Evolutionary conservation across 192 early-diverging fungal species (phyloP), one percentile per base, ranked within the genome.

Genomic region (Umbelopsis vinacea): DNA sequence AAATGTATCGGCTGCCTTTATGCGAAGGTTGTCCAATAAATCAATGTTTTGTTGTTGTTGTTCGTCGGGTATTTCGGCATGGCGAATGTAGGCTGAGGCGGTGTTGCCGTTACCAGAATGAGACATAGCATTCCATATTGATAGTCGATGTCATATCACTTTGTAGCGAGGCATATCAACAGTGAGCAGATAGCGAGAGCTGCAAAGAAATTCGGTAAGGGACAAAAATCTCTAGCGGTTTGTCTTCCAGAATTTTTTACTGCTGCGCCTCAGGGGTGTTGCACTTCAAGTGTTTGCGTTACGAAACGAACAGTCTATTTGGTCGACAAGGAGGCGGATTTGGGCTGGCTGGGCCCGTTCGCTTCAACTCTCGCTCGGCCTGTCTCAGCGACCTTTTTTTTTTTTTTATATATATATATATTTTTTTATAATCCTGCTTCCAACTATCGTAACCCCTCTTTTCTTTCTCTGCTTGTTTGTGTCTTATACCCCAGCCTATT

Each of bases 201-300:
- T 43, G 40, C 40, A 43, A 29, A 29, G 40, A 7, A 43, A 6
- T 43, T 6, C 11, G 40, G 11, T 43, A 43, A 43, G 40, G 40
- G 40, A 43, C 11, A 43, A 43, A 43, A 43, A 43, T 43, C 3
- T 11, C 40, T 50, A 50, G 15, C 15, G 48, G 19, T 2, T 50
- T 50, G 29, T 29, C 29, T 50, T 5, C n/a, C 0, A 3, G 26
- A 29, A n/a, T n/a, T 33, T 6, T 17, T 8, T 26, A 14, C 11
- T 37, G 57, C 57, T 63, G 57, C 57, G 57, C 57, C 57, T 63
- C 57, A 63, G 57, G 57, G 57, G 57, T 63, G 12, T 3, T 5
- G 2, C 3, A 60, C 40, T 43, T 43, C 55, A 35, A 50, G 48
- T 50, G 48, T 50, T 38, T 63, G 26, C 57, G 57, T 29, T 29